phyloP scores from a whole-genome alignment of 176 grass and related monocot species.

The Cocos nucifera region DNA sequence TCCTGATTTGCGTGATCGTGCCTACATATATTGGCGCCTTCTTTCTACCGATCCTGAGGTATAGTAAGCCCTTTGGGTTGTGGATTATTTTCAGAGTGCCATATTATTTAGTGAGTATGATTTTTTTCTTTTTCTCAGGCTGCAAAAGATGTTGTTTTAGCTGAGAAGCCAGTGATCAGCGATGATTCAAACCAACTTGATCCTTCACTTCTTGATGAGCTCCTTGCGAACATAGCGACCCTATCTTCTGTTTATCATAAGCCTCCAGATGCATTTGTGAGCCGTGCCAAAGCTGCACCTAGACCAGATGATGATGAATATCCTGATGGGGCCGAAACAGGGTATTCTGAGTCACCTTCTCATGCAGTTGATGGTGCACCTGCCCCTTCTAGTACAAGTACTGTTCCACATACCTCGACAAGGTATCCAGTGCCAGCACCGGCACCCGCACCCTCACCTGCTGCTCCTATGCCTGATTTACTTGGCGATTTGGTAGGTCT shows the following conservation, averaged over 20 bases:
- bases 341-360: constrained; percentile 82
- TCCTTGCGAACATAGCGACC: constrained; percentile 92
- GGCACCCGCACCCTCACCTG: constrained; percentile 24
- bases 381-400: constrained; percentile 43
- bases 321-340: constrained; percentile 61
- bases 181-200: constrained; percentile 94
- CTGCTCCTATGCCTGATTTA: constrained; percentile 80
- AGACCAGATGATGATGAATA: constrained; percentile 85
- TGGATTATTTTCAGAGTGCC: constrained; percentile 2
- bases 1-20: constrained; percentile 91
- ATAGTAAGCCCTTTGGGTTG: constrained; percentile 10
- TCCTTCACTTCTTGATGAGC: constrained; percentile 83
- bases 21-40: constrained; percentile 99
- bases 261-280: constrained; percentile 83
- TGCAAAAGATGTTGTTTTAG: constrained; percentile 97
- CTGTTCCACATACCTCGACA: constrained; percentile 44
- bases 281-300: constrained; percentile 56
- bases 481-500: constrained; percentile 85
- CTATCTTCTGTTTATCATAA: constrained; percentile 99
- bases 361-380: constrained; percentile 68
- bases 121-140: constrained; percentile 31
- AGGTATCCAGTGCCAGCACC: constrained; percentile 21
- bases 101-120: neutral
- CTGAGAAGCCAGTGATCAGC: constrained; percentile 93
- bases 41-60: constrained; percentile 99